A percentile compares a stretch with the other conserved stretches of the same genome.
Evolutionary conservation across 2,329 filamentous ascomycete genomes (phyloP).

Genomic region (Xylariaceae sp.): DNA sequence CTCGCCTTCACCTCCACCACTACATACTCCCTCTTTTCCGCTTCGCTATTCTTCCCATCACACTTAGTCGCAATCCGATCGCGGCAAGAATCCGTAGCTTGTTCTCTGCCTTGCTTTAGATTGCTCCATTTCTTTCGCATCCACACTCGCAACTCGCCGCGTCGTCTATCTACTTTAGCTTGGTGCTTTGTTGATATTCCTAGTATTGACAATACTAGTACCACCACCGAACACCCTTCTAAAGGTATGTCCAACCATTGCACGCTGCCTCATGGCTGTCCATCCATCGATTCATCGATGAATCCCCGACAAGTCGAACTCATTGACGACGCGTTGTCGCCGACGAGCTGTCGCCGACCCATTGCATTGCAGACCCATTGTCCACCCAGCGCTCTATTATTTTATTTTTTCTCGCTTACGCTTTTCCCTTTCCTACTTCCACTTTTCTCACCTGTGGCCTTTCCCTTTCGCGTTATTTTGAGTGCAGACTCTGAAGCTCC

Average conservation of each 20-base stretch:
- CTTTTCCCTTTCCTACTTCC: neutral
- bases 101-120: slow-evolving; percentile 1
- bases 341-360: no score
- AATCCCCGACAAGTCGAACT: no score
- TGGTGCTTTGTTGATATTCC: slow-evolving; percentile 25
- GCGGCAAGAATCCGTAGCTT: neutral
- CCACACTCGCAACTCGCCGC: neutral
- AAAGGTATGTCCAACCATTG: slow-evolving; percentile 13
- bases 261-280: neutral
- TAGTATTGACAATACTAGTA: slow-evolving; percentile 15
- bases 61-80: slow-evolving; percentile 1
- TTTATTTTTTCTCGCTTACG: neutral
- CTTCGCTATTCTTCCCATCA: slow-evolving; percentile 3
- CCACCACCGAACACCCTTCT: slow-evolving; percentile 4
- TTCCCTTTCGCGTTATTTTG: slow-evolving; percentile 1
- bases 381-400: neutral
- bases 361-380: no score
- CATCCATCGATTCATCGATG: no score
- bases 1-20: slow-evolving; percentile 5
- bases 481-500: neutral
- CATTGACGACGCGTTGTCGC: no score
- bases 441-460: neutral
- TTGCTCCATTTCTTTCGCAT: neutral
- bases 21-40: slow-evolving; percentile 2
- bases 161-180: slow-evolving; percentile 16